Percentiles rank a stretch among this genome's conserved stretches.
Evolutionary conservation across 257 asterid genomes (phyloP).

Genomic region (Plantago major): DNA sequence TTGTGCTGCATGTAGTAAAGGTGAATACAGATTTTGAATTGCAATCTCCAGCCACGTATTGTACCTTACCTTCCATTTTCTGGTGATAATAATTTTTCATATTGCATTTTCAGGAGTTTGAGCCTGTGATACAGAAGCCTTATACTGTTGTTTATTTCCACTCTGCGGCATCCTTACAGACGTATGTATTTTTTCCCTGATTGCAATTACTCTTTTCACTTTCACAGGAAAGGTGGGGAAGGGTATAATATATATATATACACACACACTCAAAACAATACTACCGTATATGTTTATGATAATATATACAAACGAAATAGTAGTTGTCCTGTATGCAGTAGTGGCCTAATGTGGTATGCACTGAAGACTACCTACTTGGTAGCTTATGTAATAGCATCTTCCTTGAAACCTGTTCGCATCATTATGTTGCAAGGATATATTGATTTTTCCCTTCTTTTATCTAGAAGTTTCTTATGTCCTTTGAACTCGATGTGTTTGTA

Average conservation of each 20-base stretch:
- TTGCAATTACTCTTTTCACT: neutral
- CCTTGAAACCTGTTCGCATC: neutral
- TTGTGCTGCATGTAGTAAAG: slow-evolving; percentile 75
- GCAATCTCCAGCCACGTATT: slow-evolving; percentile 11
- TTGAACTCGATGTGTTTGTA: slow-evolving; percentile 1
- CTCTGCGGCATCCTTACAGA: slow-evolving; percentile 87
- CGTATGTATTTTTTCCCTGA: slow-evolving; percentile 41
- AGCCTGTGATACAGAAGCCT: slow-evolving; percentile 96
- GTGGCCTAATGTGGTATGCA: no score
- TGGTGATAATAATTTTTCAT: slow-evolving; percentile 10
- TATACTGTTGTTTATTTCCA: slow-evolving; percentile 85
- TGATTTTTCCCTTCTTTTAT: slow-evolving; percentile 4
- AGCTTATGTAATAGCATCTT: no score
- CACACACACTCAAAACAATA: no score
- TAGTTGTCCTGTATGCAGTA: no score
- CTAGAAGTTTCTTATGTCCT: neutral
- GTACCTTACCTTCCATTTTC: neutral
- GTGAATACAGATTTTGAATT: slow-evolving; percentile 29
- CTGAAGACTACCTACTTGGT: no score
- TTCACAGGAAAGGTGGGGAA: no score
- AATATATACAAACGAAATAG: no score
- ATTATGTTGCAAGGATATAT: slow-evolving; percentile 4
- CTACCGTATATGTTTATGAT: no score
- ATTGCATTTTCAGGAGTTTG: slow-evolving; percentile 74
- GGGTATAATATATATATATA: no score